These are phyloP conservation scores for Mycena haematopus DNA, from an alignment of 768 basidiomycete species.

Conservation along the genomic window DNA sequence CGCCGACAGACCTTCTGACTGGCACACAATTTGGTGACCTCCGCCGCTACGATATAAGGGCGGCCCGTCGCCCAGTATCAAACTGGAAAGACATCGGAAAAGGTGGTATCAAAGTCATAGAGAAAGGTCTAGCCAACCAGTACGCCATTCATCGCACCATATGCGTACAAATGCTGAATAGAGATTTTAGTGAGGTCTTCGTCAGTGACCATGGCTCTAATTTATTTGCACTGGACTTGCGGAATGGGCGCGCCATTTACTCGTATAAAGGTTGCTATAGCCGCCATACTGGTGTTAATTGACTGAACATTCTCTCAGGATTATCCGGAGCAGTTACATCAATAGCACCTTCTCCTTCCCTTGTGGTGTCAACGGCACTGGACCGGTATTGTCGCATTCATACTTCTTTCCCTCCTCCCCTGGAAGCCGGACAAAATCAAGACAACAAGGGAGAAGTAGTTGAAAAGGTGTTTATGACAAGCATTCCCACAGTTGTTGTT, in stretches of 20 bases:
- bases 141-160: conserved; percentile 40
- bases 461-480: conserved; percentile 68
- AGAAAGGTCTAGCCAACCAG: conserved; percentile 69
- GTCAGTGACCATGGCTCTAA: conserved; percentile 69
- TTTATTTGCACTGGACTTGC: conserved; percentile 69
- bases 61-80: conserved; percentile 68
- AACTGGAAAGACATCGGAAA: conserved; percentile 69
- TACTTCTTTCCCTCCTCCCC: conserved; percentile 60
- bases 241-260: conserved; percentile 69
- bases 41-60: conserved; percentile 78
- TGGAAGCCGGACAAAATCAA: conserved; percentile 52
- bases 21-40: conserved; percentile 80
- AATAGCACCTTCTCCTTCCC: conserved; percentile 58
- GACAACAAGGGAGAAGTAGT: conserved; percentile 65
- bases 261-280: conserved; percentile 61
- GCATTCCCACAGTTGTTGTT: conserved; percentile 63
- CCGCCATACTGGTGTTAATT: not conserved
- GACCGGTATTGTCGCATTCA: conserved; percentile 79
- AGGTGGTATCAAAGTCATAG: conserved; percentile 66
- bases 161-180: conserved; percentile 6
- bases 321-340: conserved; percentile 75
- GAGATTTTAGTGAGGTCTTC: conserved; percentile 58
- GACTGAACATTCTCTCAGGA: conserved; percentile 47
- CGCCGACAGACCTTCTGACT: conserved; percentile 58
- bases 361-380: conserved; percentile 65